Percentiles rank a stretch among this genome's conserved stretches.
phyloP scores from a whole-genome alignment of 306 rosid genomes.

The Medicago ruthenica region DNA sequence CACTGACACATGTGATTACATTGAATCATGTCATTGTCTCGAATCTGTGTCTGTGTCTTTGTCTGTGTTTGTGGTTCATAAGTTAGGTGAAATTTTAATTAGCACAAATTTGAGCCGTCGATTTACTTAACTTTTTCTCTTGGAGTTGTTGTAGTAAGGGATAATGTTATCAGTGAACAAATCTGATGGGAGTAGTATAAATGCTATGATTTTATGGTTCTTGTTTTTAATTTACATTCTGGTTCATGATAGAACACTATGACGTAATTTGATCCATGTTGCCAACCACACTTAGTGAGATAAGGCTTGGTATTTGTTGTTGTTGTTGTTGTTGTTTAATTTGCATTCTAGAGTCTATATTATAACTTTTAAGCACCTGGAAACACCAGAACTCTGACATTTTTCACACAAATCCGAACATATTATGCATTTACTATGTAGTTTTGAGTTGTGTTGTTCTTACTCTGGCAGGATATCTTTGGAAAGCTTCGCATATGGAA shows the following conservation, averaged over 20 bases:
- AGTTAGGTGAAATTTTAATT: background rate
- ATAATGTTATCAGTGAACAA: slow-evolving; percentile 23
- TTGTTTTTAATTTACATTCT: slow-evolving; percentile 1
- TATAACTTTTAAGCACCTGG: slow-evolving; percentile 1
- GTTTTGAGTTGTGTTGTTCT: slow-evolving; percentile 28
- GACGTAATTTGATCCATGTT: too few relatives aligned
- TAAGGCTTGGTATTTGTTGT: too few relatives aligned
- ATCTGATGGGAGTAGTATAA: slow-evolving; percentile 30
- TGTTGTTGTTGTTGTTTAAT: background rate
- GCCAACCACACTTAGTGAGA: too few relatives aligned
- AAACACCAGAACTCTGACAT: slow-evolving; percentile 11
- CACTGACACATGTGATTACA: too few relatives aligned
- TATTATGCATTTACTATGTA: slow-evolving; percentile 11
- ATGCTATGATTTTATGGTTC: background rate
- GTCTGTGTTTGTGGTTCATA: too few relatives aligned
- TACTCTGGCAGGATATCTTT: slow-evolving; percentile 76
- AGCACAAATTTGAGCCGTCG: slow-evolving; percentile 19
- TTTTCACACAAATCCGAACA: background rate
- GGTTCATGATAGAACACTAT: too few relatives aligned
- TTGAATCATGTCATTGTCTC: too few relatives aligned
- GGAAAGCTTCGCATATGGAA: slow-evolving; percentile 86
- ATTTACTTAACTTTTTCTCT: slow-evolving; percentile 13
- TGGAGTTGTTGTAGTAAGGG: slow-evolving; percentile 28
- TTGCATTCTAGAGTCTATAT: background rate
- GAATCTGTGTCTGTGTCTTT: too few relatives aligned